A percentile compares a stretch with the other conserved stretches of the same genome.
Conservation (phyloP, 768 basidiomycete species). For the Leccinum subgranulosum region DNA sequence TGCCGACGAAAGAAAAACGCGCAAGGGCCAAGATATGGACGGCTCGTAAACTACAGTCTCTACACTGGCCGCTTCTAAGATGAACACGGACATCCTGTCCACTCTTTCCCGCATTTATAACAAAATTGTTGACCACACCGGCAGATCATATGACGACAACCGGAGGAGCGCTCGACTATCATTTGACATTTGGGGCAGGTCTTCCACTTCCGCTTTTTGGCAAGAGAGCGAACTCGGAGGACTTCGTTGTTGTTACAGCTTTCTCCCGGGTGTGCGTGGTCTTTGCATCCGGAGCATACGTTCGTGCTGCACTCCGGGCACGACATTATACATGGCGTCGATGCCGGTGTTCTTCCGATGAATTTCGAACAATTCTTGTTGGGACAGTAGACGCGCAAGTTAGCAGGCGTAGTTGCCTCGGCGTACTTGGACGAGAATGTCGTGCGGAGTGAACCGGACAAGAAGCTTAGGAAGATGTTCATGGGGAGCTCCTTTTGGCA, state of each 20-base stretch:
- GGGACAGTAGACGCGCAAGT: constrained; percentile 49
- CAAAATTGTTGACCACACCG: constrained; percentile 36
- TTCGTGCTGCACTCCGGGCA: constrained; percentile 41
- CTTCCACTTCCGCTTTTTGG: constrained; percentile 49
- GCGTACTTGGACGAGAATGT: constrained; percentile 40
- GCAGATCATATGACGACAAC: constrained; percentile 62
- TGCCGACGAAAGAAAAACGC: background rate
- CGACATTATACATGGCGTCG: constrained; percentile 13
- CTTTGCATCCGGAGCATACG: constrained; percentile 51
- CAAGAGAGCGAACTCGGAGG: constrained; percentile 45
- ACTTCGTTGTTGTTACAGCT: constrained; percentile 42
- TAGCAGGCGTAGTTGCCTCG: constrained; percentile 45
- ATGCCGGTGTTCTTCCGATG: constrained; percentile 39
- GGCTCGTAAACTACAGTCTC: background rate
- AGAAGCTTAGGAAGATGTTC: constrained; percentile 27
- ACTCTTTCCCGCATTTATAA: constrained; percentile 18
- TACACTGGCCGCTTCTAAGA: background rate
- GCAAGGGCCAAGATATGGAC: background rate
- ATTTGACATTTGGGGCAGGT: constrained; percentile 56
- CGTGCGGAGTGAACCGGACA: constrained; percentile 27
- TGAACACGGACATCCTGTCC: constrained; percentile 4
- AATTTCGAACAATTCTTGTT: constrained; percentile 48
- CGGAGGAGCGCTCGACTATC: constrained; percentile 50
- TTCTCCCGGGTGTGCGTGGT: constrained; percentile 36
- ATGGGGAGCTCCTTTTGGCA: constrained; percentile 40